Evolutionary conservation across 345 rosid species (phyloP).

Genomic region (Pistacia atlantica): DNA sequence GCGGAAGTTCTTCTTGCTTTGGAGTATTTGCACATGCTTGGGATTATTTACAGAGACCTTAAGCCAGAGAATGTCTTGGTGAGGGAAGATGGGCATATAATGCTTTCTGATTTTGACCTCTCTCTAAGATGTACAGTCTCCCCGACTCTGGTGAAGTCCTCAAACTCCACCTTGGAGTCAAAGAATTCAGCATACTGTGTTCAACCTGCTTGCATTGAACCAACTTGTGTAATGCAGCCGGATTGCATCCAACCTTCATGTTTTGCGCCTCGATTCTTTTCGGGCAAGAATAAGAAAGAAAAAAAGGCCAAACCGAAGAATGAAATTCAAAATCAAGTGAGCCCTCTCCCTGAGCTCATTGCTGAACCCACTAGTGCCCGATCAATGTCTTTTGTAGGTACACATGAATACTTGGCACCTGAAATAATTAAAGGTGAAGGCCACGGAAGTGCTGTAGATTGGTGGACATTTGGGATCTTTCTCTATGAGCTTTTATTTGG

Average conservation of each 20-base stretch:
- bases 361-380: slow-evolving; percentile 85
- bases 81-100: slow-evolving; percentile 80
- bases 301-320: slow-evolving; percentile 35
- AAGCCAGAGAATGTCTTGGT: slow-evolving; percentile 86
- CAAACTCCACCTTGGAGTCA: slow-evolving; percentile 34
- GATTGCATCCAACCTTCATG: slow-evolving; percentile 65
- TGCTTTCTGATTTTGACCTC: slow-evolving; percentile 87
- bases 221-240: slow-evolving; percentile 53
- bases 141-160: slow-evolving; percentile 60
- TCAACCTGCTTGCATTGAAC: slow-evolving; percentile 61
- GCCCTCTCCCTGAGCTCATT: slow-evolving; percentile 75
- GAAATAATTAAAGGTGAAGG: slow-evolving; percentile 89
- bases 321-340: slow-evolving; percentile 42
- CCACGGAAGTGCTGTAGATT: slow-evolving; percentile 87
- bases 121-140: slow-evolving; percentile 67
- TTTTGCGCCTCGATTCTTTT: slow-evolving; percentile 56
- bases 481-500: slow-evolving; percentile 84
- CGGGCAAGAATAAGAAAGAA: slow-evolving; percentile 38
- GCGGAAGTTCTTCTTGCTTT: slow-evolving; percentile 86
- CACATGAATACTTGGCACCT: slow-evolving; percentile 90
- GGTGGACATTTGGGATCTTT: slow-evolving; percentile 94
- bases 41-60: slow-evolving; percentile 81
- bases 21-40: slow-evolving; percentile 93
- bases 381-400: slow-evolving; percentile 90
- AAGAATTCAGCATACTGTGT: slow-evolving; percentile 51